Base-by-base conservation (phyloP, 2,329 filamentous ascomycete species). In the Fusarium sp. region DNA sequence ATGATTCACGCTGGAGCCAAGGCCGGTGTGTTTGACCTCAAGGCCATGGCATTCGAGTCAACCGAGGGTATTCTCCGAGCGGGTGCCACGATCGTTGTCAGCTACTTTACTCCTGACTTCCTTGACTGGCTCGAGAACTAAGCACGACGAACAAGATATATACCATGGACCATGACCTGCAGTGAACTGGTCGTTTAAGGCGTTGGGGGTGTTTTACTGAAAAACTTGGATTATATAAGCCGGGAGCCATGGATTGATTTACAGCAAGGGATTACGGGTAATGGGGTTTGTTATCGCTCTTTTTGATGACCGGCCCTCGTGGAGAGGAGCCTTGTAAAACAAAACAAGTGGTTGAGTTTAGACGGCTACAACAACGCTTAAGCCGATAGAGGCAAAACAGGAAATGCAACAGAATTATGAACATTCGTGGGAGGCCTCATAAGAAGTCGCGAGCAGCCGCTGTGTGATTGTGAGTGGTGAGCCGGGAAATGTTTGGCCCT, bases 1-100 rank as follows among this genome's bases (percentile, higher is more conserved):
- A 98, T 98, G 96, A 96, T 99, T 57, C 93, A 97, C 77, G 96
- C 96, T 0, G 96, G 88, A 18, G 96, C 96, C 53, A 97, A 97
- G 79, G 95, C 96, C 1, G 96, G 96, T 4, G 96, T 99, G 3
- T 99, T 98, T 77, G 95, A 97, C 78, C 83, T 98, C 77, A 96
- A 95, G 83, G 84, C 90, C 4, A 97, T 97, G 92, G 96, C 93
- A 0, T 94, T 97, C 74, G 96, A 99, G 83, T 91, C 92, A 64
- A 96, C 93, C 0, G 93, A 98, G 80, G 93, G 94, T 23, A 98
- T 99, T 68, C 82, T 99, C 65, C 87, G 96, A 72, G 96, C 96
- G 8, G 96, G 96, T 44, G 96, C 96, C 6, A 95, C 91, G 0
- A 98, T 99, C 76, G 87, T 99, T 44, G 87, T 98, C 74, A 96